Percentiles rank a stretch among this genome's conserved stretches.
These are phyloP conservation scores for Tolypocladium tropicale DNA, from an alignment of 2,329 filamentous ascomycete species.

Conservation along the genomic window DNA sequence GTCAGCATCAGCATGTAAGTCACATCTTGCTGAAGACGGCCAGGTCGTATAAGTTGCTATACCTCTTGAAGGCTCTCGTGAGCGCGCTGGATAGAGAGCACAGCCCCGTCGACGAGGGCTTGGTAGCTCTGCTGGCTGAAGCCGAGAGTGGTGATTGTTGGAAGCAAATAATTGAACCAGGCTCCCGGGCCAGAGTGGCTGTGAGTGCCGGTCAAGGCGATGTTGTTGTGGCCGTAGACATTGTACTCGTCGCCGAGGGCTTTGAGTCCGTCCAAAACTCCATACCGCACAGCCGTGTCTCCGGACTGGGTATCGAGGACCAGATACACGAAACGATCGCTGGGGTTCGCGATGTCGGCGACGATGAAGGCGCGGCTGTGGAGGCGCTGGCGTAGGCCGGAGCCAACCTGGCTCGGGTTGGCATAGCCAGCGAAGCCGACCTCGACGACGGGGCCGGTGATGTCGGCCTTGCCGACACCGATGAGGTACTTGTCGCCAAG, in stretches of 20 bases:
- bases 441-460: conserved; percentile 72
- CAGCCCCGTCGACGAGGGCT: conserved; percentile 77
- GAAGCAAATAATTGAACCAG: conserved; percentile 90
- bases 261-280: conserved; percentile 68
- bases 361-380: conserved; percentile 88
- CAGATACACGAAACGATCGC: conserved; percentile 74
- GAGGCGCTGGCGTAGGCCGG: conserved; percentile 75
- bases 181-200: conserved; percentile 85
- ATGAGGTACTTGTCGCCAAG: conserved; percentile 33
- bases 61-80: conserved; percentile 46
- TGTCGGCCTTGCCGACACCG: conserved; percentile 47
- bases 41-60: background rate
- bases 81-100: conserved; percentile 72
- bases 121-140: conserved; percentile 81
- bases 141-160: conserved; percentile 79
- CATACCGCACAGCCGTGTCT: conserved; percentile 78
- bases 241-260: conserved; percentile 61
- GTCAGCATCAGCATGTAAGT: background rate
- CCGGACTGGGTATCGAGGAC: conserved; percentile 81
- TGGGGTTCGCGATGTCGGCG: conserved; percentile 52
- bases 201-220: conserved; percentile 87
- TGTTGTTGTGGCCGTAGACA: conserved; percentile 67
- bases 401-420: conserved; percentile 69
- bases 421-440: conserved; percentile 91
- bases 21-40: background rate